Evolutionary conservation across 1,139 yeast species (phyloP), one percentile per base, ranked within the genome.

Genomic region (Candida sanyaensis): DNA sequence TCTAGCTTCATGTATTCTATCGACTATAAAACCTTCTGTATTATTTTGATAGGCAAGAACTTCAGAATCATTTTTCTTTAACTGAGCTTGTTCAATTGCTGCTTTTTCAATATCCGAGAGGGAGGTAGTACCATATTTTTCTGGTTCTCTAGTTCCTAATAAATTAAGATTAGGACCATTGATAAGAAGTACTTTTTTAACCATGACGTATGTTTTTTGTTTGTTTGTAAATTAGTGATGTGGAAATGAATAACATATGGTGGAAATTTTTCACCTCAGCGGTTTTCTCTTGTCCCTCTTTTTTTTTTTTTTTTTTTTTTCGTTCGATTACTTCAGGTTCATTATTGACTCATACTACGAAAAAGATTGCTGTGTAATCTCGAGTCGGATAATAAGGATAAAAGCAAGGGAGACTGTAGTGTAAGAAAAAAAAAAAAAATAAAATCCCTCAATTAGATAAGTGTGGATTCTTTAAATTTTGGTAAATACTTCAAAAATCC

Each of bases 101-200:
- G 73, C 76, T 37, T 58, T 51, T 54, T 76, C 80, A 12, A 76
- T 65, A 45, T 75, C 77, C 8, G 58, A 54, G 37, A 76, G 58
- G 0, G 79, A 68, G 0, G 76, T 74, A 23, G 77, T 70, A 6
- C 80, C 81, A 52, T 76, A 76, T 54, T 75, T 76, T 54, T 73
- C 79, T 6, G 81, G 81, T 52, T 76, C 81, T 55, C 81, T 69
- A 5, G 77, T 68, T 6, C 80, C 80, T 49, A 76, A 65, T 23
- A 76, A 63, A 55, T 76, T 76, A 56, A 76, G 65, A 56, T 76
- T 76, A 43, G 81, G 80, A 9, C 81, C 80, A 54, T 76, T 77
- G 37, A 76, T 63, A 24, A 76, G 64, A 30, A 76, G 63, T 12
- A 75, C 73, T 52, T 73, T 74, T 52, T 70, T 65, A 4, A 68